Percentiles rank a stretch among this genome's conserved stretches.
phyloP scores from a whole-genome alignment of 805 yeast genomes.

The Cyberlindnera maclurae region DNA sequence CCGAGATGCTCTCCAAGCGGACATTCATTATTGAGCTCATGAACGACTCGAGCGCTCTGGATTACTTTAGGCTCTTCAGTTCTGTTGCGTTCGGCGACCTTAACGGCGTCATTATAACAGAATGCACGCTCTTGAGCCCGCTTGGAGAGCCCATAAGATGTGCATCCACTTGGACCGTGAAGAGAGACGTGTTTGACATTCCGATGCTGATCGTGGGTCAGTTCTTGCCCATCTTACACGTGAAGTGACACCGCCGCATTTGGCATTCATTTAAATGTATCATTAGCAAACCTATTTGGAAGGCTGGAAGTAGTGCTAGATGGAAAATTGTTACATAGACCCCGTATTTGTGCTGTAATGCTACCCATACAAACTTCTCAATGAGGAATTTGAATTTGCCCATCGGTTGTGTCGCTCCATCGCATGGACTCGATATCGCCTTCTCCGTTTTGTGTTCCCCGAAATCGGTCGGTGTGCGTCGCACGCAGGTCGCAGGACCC shows the following conservation, averaged over 20 bases:
- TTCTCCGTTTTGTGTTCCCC: no score
- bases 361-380: no score
- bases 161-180: slow-evolving; percentile 80
- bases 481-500: no score
- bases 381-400: no score
- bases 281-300: no score
- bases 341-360: no score
- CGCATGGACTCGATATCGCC: no score
- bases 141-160: slow-evolving; percentile 43
- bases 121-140: slow-evolving; percentile 32
- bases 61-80: slow-evolving; percentile 67
- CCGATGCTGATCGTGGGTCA: slow-evolving; percentile 84
- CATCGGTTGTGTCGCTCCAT: no score
- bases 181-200: slow-evolving; percentile 74
- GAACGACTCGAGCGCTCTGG: slow-evolving; percentile 71
- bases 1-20: slow-evolving; percentile 50
- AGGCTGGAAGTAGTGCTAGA: no score
- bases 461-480: no score
- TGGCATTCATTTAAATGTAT: no score
- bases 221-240: slow-evolving; percentile 55
- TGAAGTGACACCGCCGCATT: slow-evolving; percentile 6
- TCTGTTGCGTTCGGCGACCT: slow-evolving; percentile 41
- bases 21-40: slow-evolving; percentile 72
- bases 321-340: no score
- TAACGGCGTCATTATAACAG: slow-evolving; percentile 32